These are phyloP conservation scores for Calocybe gangraenosa DNA, from an alignment of 768 basidiomycete species.

Conservation along the genomic window DNA sequence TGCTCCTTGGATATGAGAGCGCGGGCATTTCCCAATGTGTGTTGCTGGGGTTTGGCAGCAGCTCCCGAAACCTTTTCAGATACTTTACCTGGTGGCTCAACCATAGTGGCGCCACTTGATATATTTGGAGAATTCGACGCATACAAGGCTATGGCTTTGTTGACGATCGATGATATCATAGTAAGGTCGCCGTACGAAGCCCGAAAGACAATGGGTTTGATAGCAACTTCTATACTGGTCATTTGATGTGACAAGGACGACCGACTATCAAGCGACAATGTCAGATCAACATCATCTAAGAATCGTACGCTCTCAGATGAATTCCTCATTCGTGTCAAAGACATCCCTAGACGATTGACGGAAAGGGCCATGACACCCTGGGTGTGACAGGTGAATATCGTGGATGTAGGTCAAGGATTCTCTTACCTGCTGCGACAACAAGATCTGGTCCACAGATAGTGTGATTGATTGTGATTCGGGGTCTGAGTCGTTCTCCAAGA, in stretches of 20 bases:
- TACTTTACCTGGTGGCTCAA: constrained; percentile 1
- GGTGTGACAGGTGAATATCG: background rate
- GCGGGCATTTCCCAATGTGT: constrained; percentile 34
- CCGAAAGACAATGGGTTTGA: constrained; percentile 84
- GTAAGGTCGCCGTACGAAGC: constrained; percentile 95
- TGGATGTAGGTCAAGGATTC: background rate
- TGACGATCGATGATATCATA: constrained; percentile 81
- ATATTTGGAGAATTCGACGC: constrained; percentile 24
- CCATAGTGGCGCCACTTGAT: background rate
- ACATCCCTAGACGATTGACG: constrained; percentile 87
- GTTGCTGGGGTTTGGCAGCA: constrained; percentile 8
- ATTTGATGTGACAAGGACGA: constrained; percentile 64
- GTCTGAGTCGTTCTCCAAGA: constrained; percentile 82
- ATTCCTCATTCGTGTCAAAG: constrained; percentile 82
- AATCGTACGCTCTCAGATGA: constrained; percentile 83
- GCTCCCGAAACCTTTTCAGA: constrained; percentile 7
- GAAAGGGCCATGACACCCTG: constrained; percentile 81
- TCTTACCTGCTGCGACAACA: constrained; percentile 87
- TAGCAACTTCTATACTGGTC: constrained; percentile 77
- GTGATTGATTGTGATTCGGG: constrained; percentile 81
- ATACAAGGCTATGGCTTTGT: constrained; percentile 84
- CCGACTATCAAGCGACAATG: constrained; percentile 84
- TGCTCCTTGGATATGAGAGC: constrained; percentile 72
- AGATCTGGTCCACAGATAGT: constrained; percentile 75
- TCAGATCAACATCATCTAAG: constrained; percentile 88